These are phyloP conservation scores for Fulvia fulva DNA, from an alignment of 2,329 filamentous ascomycete species.

Conservation along the genomic window DNA sequence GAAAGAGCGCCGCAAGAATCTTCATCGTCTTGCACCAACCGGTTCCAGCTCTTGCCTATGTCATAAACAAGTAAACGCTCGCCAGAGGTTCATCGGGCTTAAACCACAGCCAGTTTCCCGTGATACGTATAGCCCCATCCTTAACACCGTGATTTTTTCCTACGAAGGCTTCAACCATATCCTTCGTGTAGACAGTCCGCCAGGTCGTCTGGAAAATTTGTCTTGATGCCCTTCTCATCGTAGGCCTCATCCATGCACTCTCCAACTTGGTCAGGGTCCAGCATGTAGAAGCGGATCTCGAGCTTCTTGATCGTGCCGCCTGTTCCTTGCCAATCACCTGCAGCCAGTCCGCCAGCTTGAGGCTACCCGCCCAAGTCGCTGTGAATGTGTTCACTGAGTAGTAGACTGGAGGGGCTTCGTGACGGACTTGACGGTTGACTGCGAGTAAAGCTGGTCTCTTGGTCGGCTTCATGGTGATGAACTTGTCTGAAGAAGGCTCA, in stretches of 20 bases:
- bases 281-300: not conserved
- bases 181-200: no score
- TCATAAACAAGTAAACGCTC: no score
- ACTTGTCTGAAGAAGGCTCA: not conserved
- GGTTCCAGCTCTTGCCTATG: no score
- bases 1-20: no score
- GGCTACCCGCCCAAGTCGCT: not conserved
- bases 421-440: not conserved
- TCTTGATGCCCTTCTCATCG: not conserved
- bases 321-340: not conserved
- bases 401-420: not conserved
- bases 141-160: no score
- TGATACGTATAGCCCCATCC: no score
- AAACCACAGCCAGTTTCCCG: no score
- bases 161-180: not conserved
- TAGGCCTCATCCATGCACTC: not conserved
- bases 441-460: not conserved
- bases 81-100: no score
- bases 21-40: no score
- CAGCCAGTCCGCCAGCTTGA: not conserved
- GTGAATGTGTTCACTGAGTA: conserved; percentile 1
- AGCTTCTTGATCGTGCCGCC: not conserved
- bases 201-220: not conserved
- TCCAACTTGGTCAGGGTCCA: not conserved
- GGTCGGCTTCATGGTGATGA: not conserved